A percentile compares a stretch with the other conserved stretches of the same genome.
These are phyloP conservation scores for Syzygium oleosum DNA, from an alignment of 345 rosid genomes.

Conservation along the genomic window DNA sequence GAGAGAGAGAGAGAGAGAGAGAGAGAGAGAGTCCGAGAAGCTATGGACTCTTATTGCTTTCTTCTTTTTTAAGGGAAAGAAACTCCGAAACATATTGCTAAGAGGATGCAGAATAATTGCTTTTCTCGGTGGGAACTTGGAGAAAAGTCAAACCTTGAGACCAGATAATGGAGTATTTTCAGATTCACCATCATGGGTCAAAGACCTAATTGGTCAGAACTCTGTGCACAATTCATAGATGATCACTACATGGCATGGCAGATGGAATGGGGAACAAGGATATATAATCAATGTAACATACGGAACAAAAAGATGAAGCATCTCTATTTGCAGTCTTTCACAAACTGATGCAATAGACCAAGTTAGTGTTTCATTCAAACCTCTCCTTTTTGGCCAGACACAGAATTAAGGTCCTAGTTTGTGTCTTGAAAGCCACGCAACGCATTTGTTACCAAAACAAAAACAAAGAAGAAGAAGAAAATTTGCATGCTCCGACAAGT, in stretches of 20 bases:
- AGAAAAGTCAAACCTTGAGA: not conserved
- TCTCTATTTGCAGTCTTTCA: not conserved
- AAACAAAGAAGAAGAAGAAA: not conserved
- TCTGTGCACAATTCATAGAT: not conserved
- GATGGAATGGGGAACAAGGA: not conserved
- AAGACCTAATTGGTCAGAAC: not conserved
- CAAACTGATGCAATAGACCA: not conserved
- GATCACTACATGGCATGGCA: not conserved
- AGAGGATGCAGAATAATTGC: not conserved
- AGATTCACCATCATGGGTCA: not conserved
- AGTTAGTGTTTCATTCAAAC: not conserved
- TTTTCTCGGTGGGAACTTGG: not conserved
- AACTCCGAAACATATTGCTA: not conserved
- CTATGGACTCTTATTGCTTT: slow-evolving; percentile 3
- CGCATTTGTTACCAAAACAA: not conserved
- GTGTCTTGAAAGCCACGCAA: not conserved
- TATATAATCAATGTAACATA: not conserved
- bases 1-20: not conserved
- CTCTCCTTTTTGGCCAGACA: not conserved
- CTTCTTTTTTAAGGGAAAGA: not conserved
- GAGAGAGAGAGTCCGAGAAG: slow-evolving; percentile 9
- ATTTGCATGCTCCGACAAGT: not conserved
- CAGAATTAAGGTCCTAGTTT: not conserved
- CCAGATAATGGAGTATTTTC: not conserved
- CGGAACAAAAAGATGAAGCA: not conserved